Base-by-base conservation (phyloP, 2,329 filamentous ascomycete species). In the Colletotrichum abscissum region DNA sequence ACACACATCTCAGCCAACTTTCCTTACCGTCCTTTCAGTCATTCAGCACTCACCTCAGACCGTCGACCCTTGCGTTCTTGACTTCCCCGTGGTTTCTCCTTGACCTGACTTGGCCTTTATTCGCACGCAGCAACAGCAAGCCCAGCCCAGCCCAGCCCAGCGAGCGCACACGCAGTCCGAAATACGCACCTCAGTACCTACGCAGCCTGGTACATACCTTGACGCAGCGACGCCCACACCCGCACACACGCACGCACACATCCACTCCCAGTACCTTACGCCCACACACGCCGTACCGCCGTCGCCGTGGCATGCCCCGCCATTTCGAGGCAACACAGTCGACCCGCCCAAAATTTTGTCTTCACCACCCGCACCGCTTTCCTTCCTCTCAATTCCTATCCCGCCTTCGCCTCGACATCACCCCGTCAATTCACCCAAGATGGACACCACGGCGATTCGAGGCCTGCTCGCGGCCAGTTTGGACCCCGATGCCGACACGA, bases 401-500 rank as follows among this genome's bases (percentile, higher is more conserved):
- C 72, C 72, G 68, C 73, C 67, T 70, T 70, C 67, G 54, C 68
- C 74, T 72, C 69, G 69, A 72, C 73, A 74, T 72, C 72, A 74
- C 72, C 63, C 72, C 57, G 67, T 72, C 72, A 72, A 74, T 74
- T 73, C 73, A 71, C 74, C 77, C 77, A 80, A 80, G 83, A 95
- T 95, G 93, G 93, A 95, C 88, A 90, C 90, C 83, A 88, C 90
- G 83, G 90, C 89, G 82, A 88, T 96, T 83, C 90, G 93, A 86
- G 91, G 90, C 87, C 92, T 93, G 86, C 92, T 96, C 81, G 89
- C 91, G 82, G 91, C 92, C 81, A 95, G 93, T 78, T 91, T 95
- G 83, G 91, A 92, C 81, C 84, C 92, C 78, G 92, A 95, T 84
- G 89, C 92, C 80, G 93, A 95, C 81, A 90, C 90, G 82, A 90